Evolutionary conservation across 2,329 filamentous ascomycete genomes (phyloP), one percentile per base, ranked within the genome.

Genomic region (Neonectria faginata): DNA sequence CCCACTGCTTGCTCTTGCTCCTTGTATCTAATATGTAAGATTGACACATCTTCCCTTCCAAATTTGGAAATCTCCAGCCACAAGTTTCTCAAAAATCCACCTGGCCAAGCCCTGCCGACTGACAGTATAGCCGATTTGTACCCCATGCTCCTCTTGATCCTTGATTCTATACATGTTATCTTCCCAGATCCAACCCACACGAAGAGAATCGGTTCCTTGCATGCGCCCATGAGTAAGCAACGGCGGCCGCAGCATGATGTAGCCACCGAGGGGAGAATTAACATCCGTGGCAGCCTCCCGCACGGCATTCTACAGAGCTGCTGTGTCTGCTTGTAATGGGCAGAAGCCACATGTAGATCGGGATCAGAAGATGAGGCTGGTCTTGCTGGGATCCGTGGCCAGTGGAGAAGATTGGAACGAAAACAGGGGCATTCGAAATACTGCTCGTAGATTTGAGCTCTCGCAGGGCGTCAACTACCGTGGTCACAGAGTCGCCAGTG

Each of bases 101-200:
- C n/a, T 41, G 5, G 51, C 51, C 22, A 60, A 48, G 20, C 50
- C 58, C 14, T 41, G 18, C 9, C 51, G 20, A 31, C 50, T 50
- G 20, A 60, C 55, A 18, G 51, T 55, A 41, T 48, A 60, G n/a
- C 58, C 31, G 1, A 60, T n/a, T 33, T 60, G 31, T 11, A 60
- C 20, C 3, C 51, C 58, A 5, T 6, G 51, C 31, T 60, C 58
- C 16, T 22, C 31, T 16, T 60, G 20, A 33, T 33, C 42, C 4
- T 6, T 14, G 5, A 7, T 33, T 14, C 18, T 48, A 12, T 33
- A 50, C 5, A 14, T 10, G 10, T 47, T 22, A 7, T 60, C 58
- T 42, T 60, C 58, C 51, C 42, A 60, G 12, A 50, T 48, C 58
- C 58, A 60, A 5, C 58, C 58, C 3, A 55, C 51, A 8, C 58